Evolutionary conservation across 2,329 filamentous ascomycete genomes (phyloP).

Genomic region (Pezicula carpinea): DNA sequence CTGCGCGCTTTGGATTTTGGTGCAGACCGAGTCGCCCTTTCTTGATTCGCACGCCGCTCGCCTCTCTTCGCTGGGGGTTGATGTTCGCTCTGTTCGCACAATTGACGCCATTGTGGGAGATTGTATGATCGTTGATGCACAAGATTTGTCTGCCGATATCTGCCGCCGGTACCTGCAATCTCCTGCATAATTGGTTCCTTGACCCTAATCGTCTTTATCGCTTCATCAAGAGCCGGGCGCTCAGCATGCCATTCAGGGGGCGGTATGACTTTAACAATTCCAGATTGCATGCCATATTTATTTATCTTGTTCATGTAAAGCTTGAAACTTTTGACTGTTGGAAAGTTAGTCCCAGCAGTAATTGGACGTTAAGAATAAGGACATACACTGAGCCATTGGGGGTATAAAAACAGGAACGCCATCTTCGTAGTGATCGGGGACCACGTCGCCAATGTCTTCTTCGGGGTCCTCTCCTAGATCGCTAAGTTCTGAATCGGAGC

Average conservation of each 20-base stretch:
- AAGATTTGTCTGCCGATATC: constrained; percentile 95
- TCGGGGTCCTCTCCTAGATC: constrained; percentile 50
- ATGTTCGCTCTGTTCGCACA: constrained; percentile 93
- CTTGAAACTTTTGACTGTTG: constrained; percentile 3
- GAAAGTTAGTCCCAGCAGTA: neutral
- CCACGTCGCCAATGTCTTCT: constrained; percentile 70
- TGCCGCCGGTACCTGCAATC: constrained; percentile 92
- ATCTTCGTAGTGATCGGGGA: constrained; percentile 75
- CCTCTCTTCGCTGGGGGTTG: constrained; percentile 90
- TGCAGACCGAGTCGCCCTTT: constrained; percentile 27
- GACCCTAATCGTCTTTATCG: constrained; percentile 86
- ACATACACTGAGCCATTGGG: constrained; percentile 74
- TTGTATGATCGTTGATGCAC: constrained; percentile 96
- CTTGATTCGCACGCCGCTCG: constrained; percentile 58
- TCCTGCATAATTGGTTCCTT: constrained; percentile 98
- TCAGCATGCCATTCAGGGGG: constrained; percentile 88
- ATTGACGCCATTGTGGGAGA: constrained; percentile 87
- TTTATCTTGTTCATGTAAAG: constrained; percentile 72
- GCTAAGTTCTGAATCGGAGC: constrained; percentile 60
- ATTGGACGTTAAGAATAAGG: neutral
- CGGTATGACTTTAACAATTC: constrained; percentile 93
- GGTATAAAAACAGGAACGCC: constrained; percentile 94
- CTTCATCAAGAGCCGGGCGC: constrained; percentile 73
- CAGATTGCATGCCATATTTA: constrained; percentile 93
- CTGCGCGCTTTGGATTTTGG: constrained; percentile 24